Conservation (phyloP, 2,329 filamentous ascomycete species). For the Cercospora sesami region DNA sequence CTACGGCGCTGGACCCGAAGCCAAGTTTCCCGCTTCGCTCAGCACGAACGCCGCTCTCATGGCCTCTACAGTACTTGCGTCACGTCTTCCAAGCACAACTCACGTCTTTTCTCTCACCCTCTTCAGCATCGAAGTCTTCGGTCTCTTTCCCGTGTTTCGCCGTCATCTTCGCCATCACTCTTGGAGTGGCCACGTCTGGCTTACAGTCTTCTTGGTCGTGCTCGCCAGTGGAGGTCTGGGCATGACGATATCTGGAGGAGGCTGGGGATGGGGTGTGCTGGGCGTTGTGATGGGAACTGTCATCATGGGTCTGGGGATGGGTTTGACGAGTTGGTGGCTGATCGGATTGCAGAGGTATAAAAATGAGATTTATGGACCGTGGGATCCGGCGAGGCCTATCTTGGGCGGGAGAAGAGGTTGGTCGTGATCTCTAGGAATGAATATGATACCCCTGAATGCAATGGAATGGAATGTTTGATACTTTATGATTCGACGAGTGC, state of each 20-base stretch:
- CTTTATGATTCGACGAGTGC: not conserved
- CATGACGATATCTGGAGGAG: constrained; percentile 55
- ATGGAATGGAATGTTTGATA: not conserved
- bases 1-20: constrained; percentile 72
- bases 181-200: constrained; percentile 74
- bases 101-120: constrained; percentile 94
- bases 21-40: constrained; percentile 68
- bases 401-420: constrained; percentile 12
- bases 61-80: constrained; percentile 92
- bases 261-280: constrained; percentile 61
- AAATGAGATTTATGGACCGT: constrained; percentile 96
- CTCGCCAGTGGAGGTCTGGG: constrained; percentile 78
- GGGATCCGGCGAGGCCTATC: constrained; percentile 90
- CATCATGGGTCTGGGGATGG: constrained; percentile 76
- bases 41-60: constrained; percentile 96
- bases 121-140: constrained; percentile 96
- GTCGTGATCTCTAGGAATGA: constrained; percentile 1
- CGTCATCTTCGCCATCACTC: constrained; percentile 79
- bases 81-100: constrained; percentile 81
- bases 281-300: constrained; percentile 77
- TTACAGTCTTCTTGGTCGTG: constrained; percentile 75
- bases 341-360: constrained; percentile 98
- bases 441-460: not conserved
- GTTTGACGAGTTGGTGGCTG: constrained; percentile 95
- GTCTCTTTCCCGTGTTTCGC: constrained; percentile 95